Evolutionary conservation across 495 filamentous ascomycete species (phyloP).

Genomic region (Hypomontagnella submonticulosa): DNA sequence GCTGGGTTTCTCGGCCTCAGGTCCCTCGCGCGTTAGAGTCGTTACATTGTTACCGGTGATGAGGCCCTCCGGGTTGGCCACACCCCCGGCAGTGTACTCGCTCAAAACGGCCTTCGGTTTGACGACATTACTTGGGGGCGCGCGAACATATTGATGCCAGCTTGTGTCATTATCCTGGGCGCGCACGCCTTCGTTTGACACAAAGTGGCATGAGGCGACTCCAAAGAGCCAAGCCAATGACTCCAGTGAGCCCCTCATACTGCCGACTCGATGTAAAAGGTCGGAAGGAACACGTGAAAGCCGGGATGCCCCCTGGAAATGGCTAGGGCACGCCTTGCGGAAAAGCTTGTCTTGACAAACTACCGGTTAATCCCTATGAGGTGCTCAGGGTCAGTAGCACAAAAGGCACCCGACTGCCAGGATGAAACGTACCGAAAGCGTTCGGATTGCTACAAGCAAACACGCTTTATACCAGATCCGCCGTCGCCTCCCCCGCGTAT

Average conservation of each 20-base stretch:
- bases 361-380: too few species aligned
- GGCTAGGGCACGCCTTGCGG: too few species aligned
- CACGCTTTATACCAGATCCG: too few species aligned
- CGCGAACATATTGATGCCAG: constrained; percentile 44
- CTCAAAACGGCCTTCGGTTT: constrained; percentile 27
- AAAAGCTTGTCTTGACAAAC: too few species aligned
- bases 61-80: constrained; percentile 49
- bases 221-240: constrained; percentile 6
- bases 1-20: constrained; percentile 17
- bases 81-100: constrained; percentile 39
- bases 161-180: constrained; percentile 27
- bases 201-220: not conserved
- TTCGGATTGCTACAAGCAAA: too few species aligned
- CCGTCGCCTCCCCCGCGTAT: too few species aligned
- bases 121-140: constrained; percentile 25
- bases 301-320: too few species aligned
- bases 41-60: constrained; percentile 37
- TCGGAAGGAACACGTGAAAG: too few species aligned
- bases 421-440: too few species aligned
- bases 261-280: not conserved
- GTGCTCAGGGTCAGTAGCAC: too few species aligned
- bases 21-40: constrained; percentile 40
- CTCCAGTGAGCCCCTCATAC: constrained; percentile 5
- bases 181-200: not conserved
- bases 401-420: too few species aligned